These are phyloP conservation scores for Amylostereum chailletii DNA, from an alignment of 1,284 basidiomycete species.

Conservation along the genomic window DNA sequence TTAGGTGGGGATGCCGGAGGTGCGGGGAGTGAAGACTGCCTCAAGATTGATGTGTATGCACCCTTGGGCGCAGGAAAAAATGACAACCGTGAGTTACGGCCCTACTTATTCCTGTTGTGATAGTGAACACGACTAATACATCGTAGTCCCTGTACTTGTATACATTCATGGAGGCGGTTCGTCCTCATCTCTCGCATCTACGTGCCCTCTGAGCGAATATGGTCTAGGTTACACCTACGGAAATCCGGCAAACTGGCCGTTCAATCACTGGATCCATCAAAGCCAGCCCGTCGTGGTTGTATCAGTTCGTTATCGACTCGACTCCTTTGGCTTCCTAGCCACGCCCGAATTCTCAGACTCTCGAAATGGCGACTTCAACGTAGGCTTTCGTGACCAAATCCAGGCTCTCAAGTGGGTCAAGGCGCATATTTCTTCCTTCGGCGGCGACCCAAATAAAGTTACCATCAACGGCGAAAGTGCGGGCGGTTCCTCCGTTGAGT, in stretches of 20 bases:
- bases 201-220: conserved; percentile 5
- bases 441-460: conserved; percentile 45
- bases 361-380: conserved; percentile 43
- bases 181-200: conserved; percentile 1
- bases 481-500: conserved; percentile 44
- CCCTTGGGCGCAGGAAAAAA: conserved; percentile 21
- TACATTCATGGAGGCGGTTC: conserved; percentile 62
- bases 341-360: conserved; percentile 31
- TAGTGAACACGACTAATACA: neutral
- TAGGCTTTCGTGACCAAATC: conserved; percentile 53
- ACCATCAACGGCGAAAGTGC: conserved; percentile 62
- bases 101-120: neutral
- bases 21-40: conserved; percentile 48
- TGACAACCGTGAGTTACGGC: conserved; percentile 18
- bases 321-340: conserved; percentile 34
- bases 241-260: conserved; percentile 41
- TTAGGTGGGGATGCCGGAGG: conserved; percentile 44
- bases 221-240: conserved; percentile 42
- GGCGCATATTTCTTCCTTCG: conserved; percentile 50
- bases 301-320: conserved; percentile 35
- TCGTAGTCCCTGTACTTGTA: conserved; percentile 49
- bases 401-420: conserved; percentile 58
- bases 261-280: conserved; percentile 31
- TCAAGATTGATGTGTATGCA: conserved; percentile 35
- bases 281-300: conserved; percentile 32